phyloP scores from a whole-genome alignment of 108 stramenopile species.

The Pseudonitzschia multiseries region DNA sequence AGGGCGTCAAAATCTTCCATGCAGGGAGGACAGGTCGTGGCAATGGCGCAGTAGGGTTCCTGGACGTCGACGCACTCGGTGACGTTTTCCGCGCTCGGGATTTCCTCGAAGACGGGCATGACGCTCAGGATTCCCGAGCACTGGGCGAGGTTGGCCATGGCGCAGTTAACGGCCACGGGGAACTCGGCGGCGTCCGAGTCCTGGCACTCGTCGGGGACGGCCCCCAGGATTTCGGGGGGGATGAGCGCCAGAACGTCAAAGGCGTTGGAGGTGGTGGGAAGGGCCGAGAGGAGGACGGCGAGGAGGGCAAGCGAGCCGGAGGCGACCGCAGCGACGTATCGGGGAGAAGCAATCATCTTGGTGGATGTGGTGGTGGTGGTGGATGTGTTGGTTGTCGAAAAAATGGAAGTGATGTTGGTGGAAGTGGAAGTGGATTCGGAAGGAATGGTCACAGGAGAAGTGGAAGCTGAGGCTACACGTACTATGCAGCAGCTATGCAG shows the following conservation, averaged over 20 bases:
- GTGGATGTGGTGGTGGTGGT: too few relatives aligned
- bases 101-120: background rate
- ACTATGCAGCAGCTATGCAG: too few relatives aligned
- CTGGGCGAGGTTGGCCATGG: background rate
- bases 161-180: background rate
- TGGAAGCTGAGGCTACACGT: too few relatives aligned
- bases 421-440: too few relatives aligned
- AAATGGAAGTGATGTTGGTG: too few relatives aligned
- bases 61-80: background rate
- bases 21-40: background rate
- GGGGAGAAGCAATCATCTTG: slow-evolving; percentile 4
- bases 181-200: background rate
- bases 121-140: background rate
- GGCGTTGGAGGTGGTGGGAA: background rate
- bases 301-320: background rate
- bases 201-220: background rate
- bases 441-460: too few relatives aligned
- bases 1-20: background rate
- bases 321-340: background rate
- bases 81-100: background rate
- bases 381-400: too few relatives aligned
- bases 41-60: slow-evolving; percentile 6
- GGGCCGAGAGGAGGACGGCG: background rate
- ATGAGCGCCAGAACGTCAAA: background rate
- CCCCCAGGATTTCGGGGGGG: background rate